A percentile compares a stretch with the other conserved stretches of the same genome.
These are phyloP conservation scores for Blastocystis sp. DNA, from an alignment of 352 stramenopile species.

Conservation along the genomic window DNA sequence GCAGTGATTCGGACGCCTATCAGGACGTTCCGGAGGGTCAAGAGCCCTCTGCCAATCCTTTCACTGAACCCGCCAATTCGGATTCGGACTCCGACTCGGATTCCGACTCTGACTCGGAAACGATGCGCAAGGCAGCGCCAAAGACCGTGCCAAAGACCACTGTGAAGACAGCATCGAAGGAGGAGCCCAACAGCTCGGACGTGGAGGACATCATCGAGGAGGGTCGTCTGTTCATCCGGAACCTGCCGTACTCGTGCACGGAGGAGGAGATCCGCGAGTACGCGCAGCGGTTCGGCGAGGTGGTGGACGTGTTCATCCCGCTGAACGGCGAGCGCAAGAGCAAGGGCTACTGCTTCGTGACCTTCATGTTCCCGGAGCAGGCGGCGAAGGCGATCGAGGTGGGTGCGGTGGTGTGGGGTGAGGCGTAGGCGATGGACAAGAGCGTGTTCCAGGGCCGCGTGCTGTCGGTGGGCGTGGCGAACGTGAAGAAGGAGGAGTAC, in stretches of 20 bases:
- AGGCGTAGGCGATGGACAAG: conserved; percentile 79
- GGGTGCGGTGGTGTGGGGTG: neutral
- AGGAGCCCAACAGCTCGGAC: neutral
- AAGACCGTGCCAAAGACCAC: too few species aligned
- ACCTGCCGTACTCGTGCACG: conserved; percentile 90
- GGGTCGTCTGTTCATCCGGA: conserved; percentile 91
- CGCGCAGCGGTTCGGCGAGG: conserved; percentile 82
- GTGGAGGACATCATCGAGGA: neutral
- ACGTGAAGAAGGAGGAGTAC: conserved; percentile 76
- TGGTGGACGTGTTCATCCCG: conserved; percentile 90
- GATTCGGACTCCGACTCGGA: conserved; percentile 72
- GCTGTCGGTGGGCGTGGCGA: conserved; percentile 87
- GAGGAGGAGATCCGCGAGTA: conserved; percentile 90
- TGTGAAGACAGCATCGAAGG: neutral
- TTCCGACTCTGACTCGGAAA: conserved; percentile 48
- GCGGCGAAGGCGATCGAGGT: conserved; percentile 81
- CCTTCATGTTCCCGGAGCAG: conserved; percentile 86
- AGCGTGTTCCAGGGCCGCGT: conserved; percentile 91
- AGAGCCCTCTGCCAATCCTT: neutral
- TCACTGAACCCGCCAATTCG: conserved; percentile 5
- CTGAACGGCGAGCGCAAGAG: conserved; percentile 89
- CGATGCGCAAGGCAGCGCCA: too few species aligned
- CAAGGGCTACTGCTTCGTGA: conserved; percentile 95
- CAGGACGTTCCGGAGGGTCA: conserved; percentile 21
- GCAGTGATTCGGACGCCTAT: conserved; percentile 44